Conservation (phyloP, 1,139 yeast species). For the Candida frijolesensis region DNA sequence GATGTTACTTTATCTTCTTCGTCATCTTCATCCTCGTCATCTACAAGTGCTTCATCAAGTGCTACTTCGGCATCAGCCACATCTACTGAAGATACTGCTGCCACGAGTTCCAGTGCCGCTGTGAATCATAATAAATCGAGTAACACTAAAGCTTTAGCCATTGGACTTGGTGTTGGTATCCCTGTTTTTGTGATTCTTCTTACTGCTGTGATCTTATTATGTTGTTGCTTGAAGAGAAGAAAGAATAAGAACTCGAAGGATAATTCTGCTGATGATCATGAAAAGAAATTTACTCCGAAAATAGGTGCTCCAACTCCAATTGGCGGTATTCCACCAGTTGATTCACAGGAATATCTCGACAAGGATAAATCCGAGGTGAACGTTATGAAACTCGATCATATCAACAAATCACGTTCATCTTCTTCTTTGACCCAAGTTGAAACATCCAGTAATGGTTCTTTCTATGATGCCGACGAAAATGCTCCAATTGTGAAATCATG, state of each 20-base stretch:
- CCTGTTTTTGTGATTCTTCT: slow-evolving; percentile 59
- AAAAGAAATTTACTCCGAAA: background rate
- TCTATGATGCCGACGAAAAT: slow-evolving; percentile 20
- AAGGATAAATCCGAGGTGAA: slow-evolving; percentile 24
- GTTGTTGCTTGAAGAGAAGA: slow-evolving; percentile 59
- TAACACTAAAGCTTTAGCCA: slow-evolving; percentile 56
- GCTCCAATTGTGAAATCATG: slow-evolving; percentile 64
- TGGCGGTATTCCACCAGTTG: background rate
- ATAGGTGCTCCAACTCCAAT: background rate
- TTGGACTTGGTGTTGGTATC: slow-evolving; percentile 86
- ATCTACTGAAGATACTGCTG: slow-evolving; percentile 20
- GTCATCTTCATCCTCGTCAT: slow-evolving; percentile 24
- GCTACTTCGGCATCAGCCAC: slow-evolving; percentile 26
- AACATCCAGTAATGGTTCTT: slow-evolving; percentile 14
- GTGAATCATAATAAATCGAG: slow-evolving; percentile 11
- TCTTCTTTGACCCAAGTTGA: slow-evolving; percentile 44
- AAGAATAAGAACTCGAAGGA: slow-evolving; percentile 28
- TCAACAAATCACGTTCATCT: slow-evolving; percentile 26
- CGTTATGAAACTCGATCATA: slow-evolving; percentile 53
- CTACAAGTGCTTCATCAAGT: slow-evolving; percentile 28
- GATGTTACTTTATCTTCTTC: slow-evolving; percentile 22
- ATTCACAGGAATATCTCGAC: slow-evolving; percentile 5
- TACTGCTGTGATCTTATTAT: slow-evolving; percentile 51
- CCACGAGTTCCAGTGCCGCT: slow-evolving; percentile 21
- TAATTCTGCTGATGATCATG: slow-evolving; percentile 16